Percentiles rank a stretch among this genome's conserved stretches.
Evolutionary conservation across 805 yeast species (phyloP).

Genomic region (Isabelozyma rhagii): DNA sequence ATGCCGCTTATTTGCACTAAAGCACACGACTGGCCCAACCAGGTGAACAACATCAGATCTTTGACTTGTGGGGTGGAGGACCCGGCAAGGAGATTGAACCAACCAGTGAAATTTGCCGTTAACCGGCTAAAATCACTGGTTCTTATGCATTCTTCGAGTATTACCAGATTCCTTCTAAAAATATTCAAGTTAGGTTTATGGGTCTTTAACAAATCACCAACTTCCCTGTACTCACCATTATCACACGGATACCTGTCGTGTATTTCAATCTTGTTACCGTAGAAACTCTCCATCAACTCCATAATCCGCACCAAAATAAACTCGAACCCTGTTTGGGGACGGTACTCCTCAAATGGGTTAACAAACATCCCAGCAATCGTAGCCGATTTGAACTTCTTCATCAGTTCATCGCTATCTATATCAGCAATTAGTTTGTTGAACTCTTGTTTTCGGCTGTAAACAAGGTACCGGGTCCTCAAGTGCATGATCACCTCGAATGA

Average conservation of each 20-base stretch:
- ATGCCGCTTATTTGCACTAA: constrained; percentile 66
- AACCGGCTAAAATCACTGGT: constrained; percentile 15
- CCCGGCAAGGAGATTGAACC: constrained; percentile 4
- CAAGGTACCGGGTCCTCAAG: constrained; percentile 50
- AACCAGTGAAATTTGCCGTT: constrained; percentile 1
- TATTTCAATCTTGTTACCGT: constrained; percentile 33
- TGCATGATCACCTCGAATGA: constrained; percentile 65
- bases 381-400: constrained; percentile 31
- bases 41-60: constrained; percentile 65
- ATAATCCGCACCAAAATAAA: constrained; percentile 69
- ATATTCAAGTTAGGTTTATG: constrained; percentile 54
- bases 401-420: constrained; percentile 5
- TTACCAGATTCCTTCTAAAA: constrained; percentile 30
- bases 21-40: constrained; percentile 94
- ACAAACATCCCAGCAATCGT: constrained; percentile 72
- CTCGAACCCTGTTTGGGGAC: constrained; percentile 87
- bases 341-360: constrained; percentile 86
- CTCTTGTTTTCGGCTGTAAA: constrained; percentile 40
- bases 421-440: constrained; percentile 13
- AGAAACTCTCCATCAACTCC: constrained; percentile 62
- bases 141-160: constrained; percentile 24
- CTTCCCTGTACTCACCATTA: constrained; percentile 51
- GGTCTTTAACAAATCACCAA: constrained; percentile 58
- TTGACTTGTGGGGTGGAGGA: constrained; percentile 25
- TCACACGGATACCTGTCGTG: constrained; percentile 30